Evolutionary conservation across 306 rosid species (phyloP).

Genomic region (Lagenaria siceraria): DNA sequence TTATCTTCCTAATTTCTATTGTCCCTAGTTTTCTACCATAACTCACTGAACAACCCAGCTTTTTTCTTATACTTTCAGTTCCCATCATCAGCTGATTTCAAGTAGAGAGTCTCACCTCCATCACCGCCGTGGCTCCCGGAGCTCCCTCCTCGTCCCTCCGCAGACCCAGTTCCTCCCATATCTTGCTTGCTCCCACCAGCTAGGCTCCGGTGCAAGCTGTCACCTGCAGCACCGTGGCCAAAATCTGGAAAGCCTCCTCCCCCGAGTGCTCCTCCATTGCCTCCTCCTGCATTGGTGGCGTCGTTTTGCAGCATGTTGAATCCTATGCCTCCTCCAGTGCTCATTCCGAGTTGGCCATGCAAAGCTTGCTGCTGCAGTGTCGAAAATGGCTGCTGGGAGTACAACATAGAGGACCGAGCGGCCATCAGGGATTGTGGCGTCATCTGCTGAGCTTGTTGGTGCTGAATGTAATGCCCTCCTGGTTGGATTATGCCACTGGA

Average conservation of each 20-base stretch:
- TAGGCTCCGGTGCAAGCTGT: conserved; percentile 54
- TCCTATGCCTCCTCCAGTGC: conserved; percentile 47
- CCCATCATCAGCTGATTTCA: conserved; percentile 55
- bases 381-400: conserved; percentile 61
- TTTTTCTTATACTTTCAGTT: conserved; percentile 20
- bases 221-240: conserved; percentile 39
- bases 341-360: conserved; percentile 59
- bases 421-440: conserved; percentile 83
- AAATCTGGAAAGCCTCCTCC: conserved; percentile 63
- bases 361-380: conserved; percentile 79
- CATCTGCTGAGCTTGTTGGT: conserved; percentile 75
- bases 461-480: conserved; percentile 88
- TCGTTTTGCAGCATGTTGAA: conserved; percentile 75
- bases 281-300: conserved; percentile 42
- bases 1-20: neutral
- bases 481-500: conserved; percentile 63
- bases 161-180: conserved; percentile 39
- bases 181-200: conserved; percentile 73
- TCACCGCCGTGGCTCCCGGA: conserved; percentile 52
- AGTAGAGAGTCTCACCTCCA: conserved; percentile 72
- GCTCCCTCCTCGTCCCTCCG: conserved; percentile 61
- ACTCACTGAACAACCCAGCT: neutral
- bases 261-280: conserved; percentile 34
- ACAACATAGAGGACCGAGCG: conserved; percentile 78
- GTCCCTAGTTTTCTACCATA: neutral